Percentiles rank a stretch among this genome's conserved stretches.
phyloP scores from a whole-genome alignment of 768 basidiomycete species.

The Boletales sp. region DNA sequence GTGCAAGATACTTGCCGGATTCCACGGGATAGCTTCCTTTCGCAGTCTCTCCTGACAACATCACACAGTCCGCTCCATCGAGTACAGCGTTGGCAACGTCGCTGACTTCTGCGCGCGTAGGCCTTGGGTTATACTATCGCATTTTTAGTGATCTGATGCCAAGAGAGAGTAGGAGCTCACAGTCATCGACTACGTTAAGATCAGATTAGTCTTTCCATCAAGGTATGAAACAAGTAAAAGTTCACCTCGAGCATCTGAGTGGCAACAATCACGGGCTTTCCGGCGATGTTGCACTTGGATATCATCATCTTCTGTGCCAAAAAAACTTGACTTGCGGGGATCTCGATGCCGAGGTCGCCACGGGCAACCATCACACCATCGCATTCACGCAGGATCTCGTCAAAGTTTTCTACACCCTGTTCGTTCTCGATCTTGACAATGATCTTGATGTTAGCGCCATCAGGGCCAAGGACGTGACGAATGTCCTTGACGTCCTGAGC shows the following conservation, averaged over 20 bases:
- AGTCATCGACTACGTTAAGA: slow-evolving; percentile 78
- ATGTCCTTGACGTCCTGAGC: slow-evolving; percentile 94
- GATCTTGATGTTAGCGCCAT: slow-evolving; percentile 95
- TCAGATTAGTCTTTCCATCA: slow-evolving; percentile 8
- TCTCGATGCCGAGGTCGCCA: slow-evolving; percentile 99
- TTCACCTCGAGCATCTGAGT: slow-evolving; percentile 98
- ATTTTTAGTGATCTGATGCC: slow-evolving; percentile 5
- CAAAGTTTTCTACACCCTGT: slow-evolving; percentile 98
- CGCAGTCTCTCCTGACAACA: slow-evolving; percentile 99
- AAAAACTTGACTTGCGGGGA: slow-evolving; percentile 99
- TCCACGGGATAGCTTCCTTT: slow-evolving; percentile 96
- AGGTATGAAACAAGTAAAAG: background rate
- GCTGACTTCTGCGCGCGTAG: slow-evolving; percentile 97
- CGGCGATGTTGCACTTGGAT: slow-evolving; percentile 95
- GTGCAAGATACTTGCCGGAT: slow-evolving; percentile 58
- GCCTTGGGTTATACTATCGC: slow-evolving; percentile 89
- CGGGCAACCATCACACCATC: slow-evolving; percentile 99
- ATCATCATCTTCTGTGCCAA: slow-evolving; percentile 99
- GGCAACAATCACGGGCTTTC: slow-evolving; percentile 98
- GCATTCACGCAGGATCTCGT: slow-evolving; percentile 91
- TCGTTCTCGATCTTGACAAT: slow-evolving; percentile 99
- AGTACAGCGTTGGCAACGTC: slow-evolving; percentile 99
- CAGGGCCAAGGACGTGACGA: slow-evolving; percentile 88
- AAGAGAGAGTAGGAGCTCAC: slow-evolving; percentile 38
- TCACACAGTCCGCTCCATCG: slow-evolving; percentile 98